phyloP scores from a whole-genome alignment of 768 basidiomycete species.

The Lactarius tabidus region DNA sequence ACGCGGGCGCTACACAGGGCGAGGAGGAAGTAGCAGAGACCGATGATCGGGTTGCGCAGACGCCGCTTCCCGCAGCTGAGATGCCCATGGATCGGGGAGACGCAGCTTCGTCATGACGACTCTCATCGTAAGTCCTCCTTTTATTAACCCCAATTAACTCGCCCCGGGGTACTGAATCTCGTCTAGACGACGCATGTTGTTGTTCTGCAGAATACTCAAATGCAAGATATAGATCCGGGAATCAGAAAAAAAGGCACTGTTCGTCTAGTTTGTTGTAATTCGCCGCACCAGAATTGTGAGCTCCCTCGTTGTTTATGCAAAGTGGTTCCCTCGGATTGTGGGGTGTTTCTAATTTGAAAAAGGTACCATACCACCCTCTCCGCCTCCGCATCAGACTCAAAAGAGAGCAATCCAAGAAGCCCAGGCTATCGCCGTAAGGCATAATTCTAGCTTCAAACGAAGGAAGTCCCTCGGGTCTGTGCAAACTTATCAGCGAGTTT shows the following conservation, averaged over 20 bases:
- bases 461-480: neutral
- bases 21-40: slow-evolving; percentile 45
- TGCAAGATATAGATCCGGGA: neutral
- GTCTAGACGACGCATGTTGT: no score
- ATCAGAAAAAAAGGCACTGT: neutral
- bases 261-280: neutral
- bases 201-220: neutral
- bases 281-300: neutral
- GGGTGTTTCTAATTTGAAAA: neutral
- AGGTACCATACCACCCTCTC: neutral
- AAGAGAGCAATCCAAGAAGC: neutral
- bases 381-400: neutral
- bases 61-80: slow-evolving; percentile 35
- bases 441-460: neutral
- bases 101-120: neutral
- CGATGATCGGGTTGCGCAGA: slow-evolving; percentile 61
- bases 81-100: neutral
- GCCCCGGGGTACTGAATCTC: no score
- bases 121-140: neutral
- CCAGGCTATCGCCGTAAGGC: neutral
- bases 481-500: neutral
- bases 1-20: slow-evolving; percentile 40
- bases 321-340: neutral
- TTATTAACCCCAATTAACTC: no score
- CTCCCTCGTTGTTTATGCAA: neutral